Evolutionary conservation across 1,284 basidiomycete species (phyloP).

Genomic region (Hymenochaete sp.): DNA sequence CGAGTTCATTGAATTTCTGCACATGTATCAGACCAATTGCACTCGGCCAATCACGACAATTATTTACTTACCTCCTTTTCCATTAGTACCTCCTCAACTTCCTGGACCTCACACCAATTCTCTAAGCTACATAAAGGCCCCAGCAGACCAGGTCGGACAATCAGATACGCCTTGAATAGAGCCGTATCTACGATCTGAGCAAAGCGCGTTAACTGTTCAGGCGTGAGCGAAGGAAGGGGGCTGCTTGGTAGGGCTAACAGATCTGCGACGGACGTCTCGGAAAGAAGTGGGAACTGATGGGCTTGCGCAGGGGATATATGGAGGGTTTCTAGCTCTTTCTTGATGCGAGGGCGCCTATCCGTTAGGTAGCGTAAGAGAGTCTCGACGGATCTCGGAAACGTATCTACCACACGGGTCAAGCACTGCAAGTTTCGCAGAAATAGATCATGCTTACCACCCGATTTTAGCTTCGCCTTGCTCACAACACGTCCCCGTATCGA

Average conservation of each 20-base stretch:
- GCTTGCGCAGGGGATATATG: slow-evolving; percentile 64
- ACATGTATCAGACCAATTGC: too few species aligned
- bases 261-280: slow-evolving; percentile 60
- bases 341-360: slow-evolving; percentile 79
- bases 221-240: slow-evolving; percentile 59
- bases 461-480: slow-evolving; percentile 28
- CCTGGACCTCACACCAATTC: slow-evolving; percentile 96
- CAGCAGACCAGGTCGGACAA: slow-evolving; percentile 75
- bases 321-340: slow-evolving; percentile 61
- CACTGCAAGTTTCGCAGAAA: background rate
- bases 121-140: slow-evolving; percentile 85
- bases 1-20: slow-evolving; percentile 86
- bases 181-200: slow-evolving; percentile 96
- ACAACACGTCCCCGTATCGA: slow-evolving; percentile 40
- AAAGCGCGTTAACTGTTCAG: slow-evolving; percentile 75
- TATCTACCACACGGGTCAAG: slow-evolving; percentile 33
- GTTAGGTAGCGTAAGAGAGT: slow-evolving; percentile 68
- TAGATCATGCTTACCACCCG: slow-evolving; percentile 17
- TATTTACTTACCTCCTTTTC: slow-evolving; percentile 60
- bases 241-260: slow-evolving; percentile 68
- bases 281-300: slow-evolving; percentile 53
- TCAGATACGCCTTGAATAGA: slow-evolving; percentile 88
- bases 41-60: background rate
- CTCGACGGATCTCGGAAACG: slow-evolving; percentile 56
- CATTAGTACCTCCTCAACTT: slow-evolving; percentile 85